phyloP scores from a whole-genome alignment of 129 eudicot species.

The Saposhnikovia divaricata region DNA sequence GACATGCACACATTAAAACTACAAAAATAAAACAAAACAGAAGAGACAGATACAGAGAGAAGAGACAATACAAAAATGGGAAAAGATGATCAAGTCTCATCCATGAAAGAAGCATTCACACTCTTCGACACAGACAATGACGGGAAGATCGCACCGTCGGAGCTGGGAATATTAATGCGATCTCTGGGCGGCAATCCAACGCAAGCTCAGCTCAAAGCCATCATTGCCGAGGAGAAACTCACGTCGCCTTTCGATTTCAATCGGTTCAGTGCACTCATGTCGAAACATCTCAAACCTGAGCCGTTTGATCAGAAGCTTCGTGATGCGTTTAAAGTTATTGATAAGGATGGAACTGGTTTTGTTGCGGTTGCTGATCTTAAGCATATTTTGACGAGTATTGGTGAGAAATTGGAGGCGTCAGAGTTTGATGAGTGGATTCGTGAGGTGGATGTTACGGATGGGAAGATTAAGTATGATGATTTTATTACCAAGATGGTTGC shows the following conservation, averaged over 20 bases:
- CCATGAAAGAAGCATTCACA: slow-evolving; percentile 86
- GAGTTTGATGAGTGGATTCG: slow-evolving; percentile 91
- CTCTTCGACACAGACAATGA: slow-evolving; percentile 90
- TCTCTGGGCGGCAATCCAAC: slow-evolving; percentile 83
- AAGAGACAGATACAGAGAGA: too few relatives aligned
- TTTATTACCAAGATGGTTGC: slow-evolving; percentile 62
- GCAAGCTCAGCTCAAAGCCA: slow-evolving; percentile 56
- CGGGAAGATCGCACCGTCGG: slow-evolving; percentile 83
- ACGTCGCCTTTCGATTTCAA: slow-evolving; percentile 53
- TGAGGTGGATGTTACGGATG: slow-evolving; percentile 67
- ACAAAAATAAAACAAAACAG: too few relatives aligned
- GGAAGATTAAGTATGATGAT: slow-evolving; percentile 60
- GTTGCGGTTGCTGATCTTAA: slow-evolving; percentile 65
- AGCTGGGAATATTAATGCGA: slow-evolving; percentile 72
- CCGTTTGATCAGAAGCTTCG: slow-evolving; percentile 74
- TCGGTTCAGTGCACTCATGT: slow-evolving; percentile 57
- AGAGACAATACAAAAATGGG: slow-evolving; percentile 27
- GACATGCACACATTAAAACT: too few relatives aligned
- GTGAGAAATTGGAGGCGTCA: slow-evolving; percentile 61
- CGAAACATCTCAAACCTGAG: slow-evolving; percentile 63
- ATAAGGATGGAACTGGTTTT: slow-evolving; percentile 63
- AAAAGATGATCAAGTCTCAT: slow-evolving; percentile 51
- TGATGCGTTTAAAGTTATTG: slow-evolving; percentile 74
- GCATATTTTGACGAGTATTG: slow-evolving; percentile 67
- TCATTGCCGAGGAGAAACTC: slow-evolving; percentile 46